Evolutionary conservation across 129 eudicot genomes (phyloP).

Genomic region (carrot (Daucus carota)): DH1_v3.0 NC_030387.2:36820001-36820500

Average conservation of each 20-base stretch:
- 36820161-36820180: too few relatives aligned
- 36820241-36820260: neutral
- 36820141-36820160: too few relatives aligned
- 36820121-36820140: too few relatives aligned
- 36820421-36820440: neutral
- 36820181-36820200: conserved; percentile 2
- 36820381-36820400: neutral
- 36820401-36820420: neutral
- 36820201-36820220: neutral
- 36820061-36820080: too few relatives aligned
- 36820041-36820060: too few relatives aligned
- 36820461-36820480: neutral
- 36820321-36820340: too few relatives aligned
- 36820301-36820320: too few relatives aligned
- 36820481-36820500: too few relatives aligned
- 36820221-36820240: neutral
- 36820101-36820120: too few relatives aligned
- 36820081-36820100: too few relatives aligned
- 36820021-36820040: too few relatives aligned
- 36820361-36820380: neutral
- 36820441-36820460: neutral
- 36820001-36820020: too few relatives aligned
- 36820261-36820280: conserved; percentile 3
- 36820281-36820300: neutral
- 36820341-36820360: neutral